A percentile compares a stretch with the other conserved stretches of the same genome.
phyloP scores from a whole-genome alignment of 2,329 filamentous ascomycete genomes.

The Xylaria sp. region DNA sequence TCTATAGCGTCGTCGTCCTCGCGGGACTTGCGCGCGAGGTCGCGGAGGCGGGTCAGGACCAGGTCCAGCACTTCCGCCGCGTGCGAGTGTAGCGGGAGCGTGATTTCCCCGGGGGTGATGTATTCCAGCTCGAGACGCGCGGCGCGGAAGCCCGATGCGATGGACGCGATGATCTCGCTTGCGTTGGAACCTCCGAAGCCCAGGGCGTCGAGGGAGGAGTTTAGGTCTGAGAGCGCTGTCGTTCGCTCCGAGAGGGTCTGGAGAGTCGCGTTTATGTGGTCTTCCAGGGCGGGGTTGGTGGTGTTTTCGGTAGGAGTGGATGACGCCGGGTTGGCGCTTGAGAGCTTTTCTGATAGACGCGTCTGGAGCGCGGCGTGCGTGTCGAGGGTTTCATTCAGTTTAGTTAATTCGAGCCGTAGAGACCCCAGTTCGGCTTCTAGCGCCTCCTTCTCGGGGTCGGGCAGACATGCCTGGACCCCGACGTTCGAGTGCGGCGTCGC shows the following conservation, averaged over 20 bases:
- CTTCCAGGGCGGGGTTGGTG: constrained; percentile 53
- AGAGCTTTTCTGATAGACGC: constrained; percentile 45
- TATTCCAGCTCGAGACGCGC: constrained; percentile 72
- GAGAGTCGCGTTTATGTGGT: constrained; percentile 57
- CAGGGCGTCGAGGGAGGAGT: constrained; percentile 58
- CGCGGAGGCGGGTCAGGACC: constrained; percentile 62
- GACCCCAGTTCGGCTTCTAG: constrained; percentile 62
- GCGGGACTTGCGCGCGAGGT: constrained; percentile 58
- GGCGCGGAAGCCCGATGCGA: constrained; percentile 63
- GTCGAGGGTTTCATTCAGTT: constrained; percentile 60
- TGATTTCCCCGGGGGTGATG: constrained; percentile 68
- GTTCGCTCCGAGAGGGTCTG: constrained; percentile 62
- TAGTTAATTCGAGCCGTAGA: constrained; percentile 60
- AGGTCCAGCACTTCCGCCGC: constrained; percentile 68
- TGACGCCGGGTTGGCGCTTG: constrained; percentile 31
- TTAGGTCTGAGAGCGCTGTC: constrained; percentile 59
- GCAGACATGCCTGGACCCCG: constrained; percentile 56
- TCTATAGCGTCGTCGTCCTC: constrained; percentile 67
- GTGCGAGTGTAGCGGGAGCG: constrained; percentile 62
- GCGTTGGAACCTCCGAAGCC: constrained; percentile 64
- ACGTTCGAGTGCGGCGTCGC: constrained; percentile 50
- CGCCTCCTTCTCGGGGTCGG: constrained; percentile 56
- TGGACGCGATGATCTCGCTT: constrained; percentile 59
- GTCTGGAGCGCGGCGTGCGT: constrained; percentile 58
- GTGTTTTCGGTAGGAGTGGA: not conserved